Percentiles rank a stretch among this genome's conserved stretches.
Conservation (phyloP, 495 filamentous ascomycete genomes). For the Penicillium salamii region DNA sequence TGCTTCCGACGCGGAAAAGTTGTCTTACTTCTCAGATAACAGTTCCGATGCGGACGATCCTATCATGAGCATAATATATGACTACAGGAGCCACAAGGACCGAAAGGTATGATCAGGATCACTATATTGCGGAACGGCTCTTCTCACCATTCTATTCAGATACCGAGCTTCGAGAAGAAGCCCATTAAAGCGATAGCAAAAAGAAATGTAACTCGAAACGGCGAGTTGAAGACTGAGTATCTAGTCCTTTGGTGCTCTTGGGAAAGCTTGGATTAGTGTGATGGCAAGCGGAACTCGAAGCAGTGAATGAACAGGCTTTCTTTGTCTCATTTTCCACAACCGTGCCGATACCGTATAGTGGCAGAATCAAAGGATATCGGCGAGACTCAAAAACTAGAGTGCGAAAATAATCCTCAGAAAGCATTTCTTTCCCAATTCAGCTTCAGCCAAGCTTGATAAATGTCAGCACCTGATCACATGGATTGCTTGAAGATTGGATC, state of each 20-base stretch:
- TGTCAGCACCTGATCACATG: no score
- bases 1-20: constrained; percentile 2
- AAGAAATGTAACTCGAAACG: neutral
- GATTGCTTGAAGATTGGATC: no score
- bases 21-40: neutral
- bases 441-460: no score
- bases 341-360: no score
- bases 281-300: no score
- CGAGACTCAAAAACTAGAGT: no score
- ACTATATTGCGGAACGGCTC: neutral
- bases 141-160: neutral
- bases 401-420: no score
- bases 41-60: neutral
- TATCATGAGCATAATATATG: neutral
- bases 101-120: neutral
- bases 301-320: no score
- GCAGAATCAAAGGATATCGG: no score
- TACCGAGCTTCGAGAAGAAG: neutral
- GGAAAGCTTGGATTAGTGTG: constrained; percentile 4
- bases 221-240: neutral
- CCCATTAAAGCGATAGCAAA: constrained; percentile 1
- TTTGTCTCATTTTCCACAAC: no score
- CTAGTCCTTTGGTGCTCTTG: constrained; percentile 7
- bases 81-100: neutral
- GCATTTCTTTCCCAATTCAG: no score